Evolutionary conservation across 73 alveolate genomes (phyloP).

Genomic region (Paramecium primaurelia): DNA sequence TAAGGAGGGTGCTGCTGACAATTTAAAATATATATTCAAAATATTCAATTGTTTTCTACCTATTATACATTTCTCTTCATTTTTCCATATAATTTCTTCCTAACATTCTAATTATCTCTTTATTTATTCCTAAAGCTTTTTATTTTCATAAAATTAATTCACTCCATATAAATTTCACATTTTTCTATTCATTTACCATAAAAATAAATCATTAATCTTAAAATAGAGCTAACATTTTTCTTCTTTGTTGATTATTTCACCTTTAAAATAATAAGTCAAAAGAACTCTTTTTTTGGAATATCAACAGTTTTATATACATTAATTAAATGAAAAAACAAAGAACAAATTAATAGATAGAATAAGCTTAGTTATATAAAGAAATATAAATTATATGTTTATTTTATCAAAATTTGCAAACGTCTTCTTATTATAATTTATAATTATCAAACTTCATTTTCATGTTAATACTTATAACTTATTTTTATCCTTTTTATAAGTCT

Average conservation of each 20-base stretch:
- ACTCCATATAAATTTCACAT: not conserved
- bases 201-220: not conserved
- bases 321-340: no score
- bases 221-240: not conserved
- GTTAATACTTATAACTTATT: no score
- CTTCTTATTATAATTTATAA: not conserved
- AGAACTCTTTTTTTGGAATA: no score
- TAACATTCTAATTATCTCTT: not conserved
- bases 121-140: not conserved
- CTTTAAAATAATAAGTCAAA: not conserved
- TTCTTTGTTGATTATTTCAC: not conserved
- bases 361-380: no score
- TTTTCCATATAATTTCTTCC: not conserved
- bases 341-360: no score
- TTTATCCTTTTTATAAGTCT: no score
- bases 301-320: no score
- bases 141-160: no score
- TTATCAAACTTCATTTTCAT: no score
- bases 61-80: not conserved
- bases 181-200: no score
- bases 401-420: not conserved
- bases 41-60: not conserved
- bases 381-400: not conserved
- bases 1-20: not conserved
- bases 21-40: not conserved